Base-by-base conservation (phyloP, 176 grass and related monocot genomes). In the Paspalum vaginatum region DNA sequence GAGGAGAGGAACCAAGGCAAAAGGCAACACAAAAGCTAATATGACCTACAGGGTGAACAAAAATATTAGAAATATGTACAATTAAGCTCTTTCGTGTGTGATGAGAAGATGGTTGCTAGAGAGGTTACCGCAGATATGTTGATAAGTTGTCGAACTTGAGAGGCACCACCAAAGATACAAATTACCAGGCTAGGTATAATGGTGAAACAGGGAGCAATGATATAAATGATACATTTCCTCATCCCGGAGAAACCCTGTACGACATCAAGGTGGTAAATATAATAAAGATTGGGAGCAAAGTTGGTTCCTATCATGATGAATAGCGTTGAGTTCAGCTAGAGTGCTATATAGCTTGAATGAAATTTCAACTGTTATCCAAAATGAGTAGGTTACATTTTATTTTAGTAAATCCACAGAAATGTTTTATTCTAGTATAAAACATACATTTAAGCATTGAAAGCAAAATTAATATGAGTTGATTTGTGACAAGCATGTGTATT, bases 181-280 rank as follows among this genome's bases (percentile, higher is more conserved):
- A 93, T 83, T 74, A 91, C 69, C 38, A 97, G 80, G 70, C 88
- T 97, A 43, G 91, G 94, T 76, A 80, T 45, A 22, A 97, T 72
- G 2, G 94, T 89, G 42, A 93, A 74, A 61, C 77, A 85, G 27
- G 91, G 84, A 72, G 91, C 92, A 80, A 93, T 44, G 20, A 88
- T 70, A 79, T 91, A 91, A 72, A 88, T 84, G 70, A 91, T 43
- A 48, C 87, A 93, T 63, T 78, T 91, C 65, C 76, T 93, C 91
- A 93, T 91, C 50, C 90, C 92, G 4, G 92, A 83, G 74, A 97
- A 97, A n/a, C 94, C 94, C 94, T 97, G 68, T 25, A 76, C 44
- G 22, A 90, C 47, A 49, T 77, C 2, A 67, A 76, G 38, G 63
- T 64, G 9, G 18, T 1, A 45, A 76, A 76, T 58, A 9, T 8